Percentiles rank a stretch among this genome's conserved stretches.
These are phyloP conservation scores for Condylostoma magnum DNA, from an alignment of 169 alveolate genomes.

Conservation along the genomic window DNA sequence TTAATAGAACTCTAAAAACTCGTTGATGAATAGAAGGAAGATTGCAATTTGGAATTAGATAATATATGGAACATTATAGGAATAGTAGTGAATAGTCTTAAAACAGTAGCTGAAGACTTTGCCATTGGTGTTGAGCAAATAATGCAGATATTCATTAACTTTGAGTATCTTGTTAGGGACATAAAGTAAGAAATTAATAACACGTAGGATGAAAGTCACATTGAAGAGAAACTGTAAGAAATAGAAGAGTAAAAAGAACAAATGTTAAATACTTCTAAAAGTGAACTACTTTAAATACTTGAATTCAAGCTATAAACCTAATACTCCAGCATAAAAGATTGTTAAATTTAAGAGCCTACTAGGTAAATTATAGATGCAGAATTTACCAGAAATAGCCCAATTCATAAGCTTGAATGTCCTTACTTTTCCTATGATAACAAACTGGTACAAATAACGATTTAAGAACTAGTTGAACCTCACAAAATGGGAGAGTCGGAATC, in stretches of 20 bases:
- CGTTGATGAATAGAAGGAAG: neutral
- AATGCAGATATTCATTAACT: neutral
- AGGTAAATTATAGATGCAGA: neutral
- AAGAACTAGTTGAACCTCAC: neutral
- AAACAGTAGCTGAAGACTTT: neutral
- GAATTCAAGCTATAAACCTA: neutral
- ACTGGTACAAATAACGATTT: neutral
- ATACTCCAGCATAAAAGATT: neutral
- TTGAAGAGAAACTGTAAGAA: neutral
- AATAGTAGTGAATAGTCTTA: too few species aligned
- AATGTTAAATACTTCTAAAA: neutral
- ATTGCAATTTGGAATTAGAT: neutral
- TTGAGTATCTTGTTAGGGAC: neutral
- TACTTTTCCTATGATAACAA: neutral
- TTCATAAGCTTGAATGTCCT: constrained; percentile 14
- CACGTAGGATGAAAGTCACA: neutral
- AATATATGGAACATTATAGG: neutral
- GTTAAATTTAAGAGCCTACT: neutral
- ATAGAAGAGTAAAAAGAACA: neutral
- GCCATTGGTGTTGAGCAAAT: too few species aligned
- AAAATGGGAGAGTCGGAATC: constrained; percentile 22
- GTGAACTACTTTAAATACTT: neutral
- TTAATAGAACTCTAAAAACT: neutral
- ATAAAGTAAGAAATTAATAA: neutral
- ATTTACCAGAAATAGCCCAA: neutral